These are phyloP conservation scores for Penicillium herquei DNA, from an alignment of 495 filamentous ascomycete genomes.

Conservation along the genomic window DNA sequence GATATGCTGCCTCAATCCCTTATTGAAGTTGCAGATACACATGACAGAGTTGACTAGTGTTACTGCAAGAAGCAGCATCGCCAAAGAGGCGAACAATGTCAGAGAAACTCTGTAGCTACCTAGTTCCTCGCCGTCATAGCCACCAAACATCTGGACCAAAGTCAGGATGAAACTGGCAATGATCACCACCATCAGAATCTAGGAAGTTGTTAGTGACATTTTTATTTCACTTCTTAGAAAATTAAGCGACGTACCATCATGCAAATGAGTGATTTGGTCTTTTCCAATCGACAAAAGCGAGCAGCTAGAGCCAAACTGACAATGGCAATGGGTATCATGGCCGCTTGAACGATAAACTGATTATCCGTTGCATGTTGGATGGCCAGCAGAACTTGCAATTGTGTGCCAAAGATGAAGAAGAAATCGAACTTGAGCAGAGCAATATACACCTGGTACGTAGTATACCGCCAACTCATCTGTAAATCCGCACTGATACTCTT, in stretches of 20 bases:
- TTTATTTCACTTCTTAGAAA: not conserved
- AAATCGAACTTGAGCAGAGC: slow-evolving; percentile 3
- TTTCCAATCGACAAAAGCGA: slow-evolving; percentile 5
- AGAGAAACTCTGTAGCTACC: slow-evolving; percentile 14
- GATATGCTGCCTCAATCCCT: slow-evolving; percentile 21
- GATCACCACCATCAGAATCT: slow-evolving; percentile 16
- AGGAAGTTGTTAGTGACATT: not conserved
- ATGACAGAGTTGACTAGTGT: slow-evolving; percentile 17
- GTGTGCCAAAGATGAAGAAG: slow-evolving; percentile 1
- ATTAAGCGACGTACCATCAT: not conserved
- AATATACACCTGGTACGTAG: slow-evolving; percentile 16
- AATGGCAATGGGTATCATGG: not conserved
- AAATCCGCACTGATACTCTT: slow-evolving; percentile 19
- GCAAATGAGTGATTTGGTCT: not conserved
- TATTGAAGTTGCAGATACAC: slow-evolving; percentile 22
- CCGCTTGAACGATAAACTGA: not conserved
- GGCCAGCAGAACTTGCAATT: not conserved
- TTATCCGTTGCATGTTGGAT: not conserved
- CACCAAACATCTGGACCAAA: slow-evolving; percentile 6
- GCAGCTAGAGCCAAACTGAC: not conserved
- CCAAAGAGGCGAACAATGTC: slow-evolving; percentile 16
- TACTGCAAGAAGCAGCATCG: slow-evolving; percentile 10
- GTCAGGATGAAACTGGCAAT: slow-evolving; percentile 11
- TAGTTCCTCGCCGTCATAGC: not conserved
- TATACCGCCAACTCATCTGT: slow-evolving; percentile 20